Evolutionary conservation across 768 basidiomycete species (phyloP), one percentile per base, ranked within the genome.

Genomic region (Lactarius indigo): DNA sequence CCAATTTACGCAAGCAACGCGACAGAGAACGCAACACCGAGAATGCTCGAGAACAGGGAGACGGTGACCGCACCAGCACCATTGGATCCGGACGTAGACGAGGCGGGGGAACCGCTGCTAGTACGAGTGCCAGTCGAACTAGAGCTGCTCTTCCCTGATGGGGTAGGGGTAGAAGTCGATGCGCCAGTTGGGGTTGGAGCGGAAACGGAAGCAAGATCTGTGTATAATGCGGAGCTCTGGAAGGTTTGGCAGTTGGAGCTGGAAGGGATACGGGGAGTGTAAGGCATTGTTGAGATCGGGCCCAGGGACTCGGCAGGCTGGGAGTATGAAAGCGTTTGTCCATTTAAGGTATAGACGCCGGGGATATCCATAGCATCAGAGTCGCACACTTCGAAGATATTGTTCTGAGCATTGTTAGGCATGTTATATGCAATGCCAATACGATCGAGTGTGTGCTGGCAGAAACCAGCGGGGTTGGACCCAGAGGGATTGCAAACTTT

Each of bases 341-440:
- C 84, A 61, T 74, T 70, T 7, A 72, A 58, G 13, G 75, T 76
- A 73, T 81, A 84, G 61, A 80, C 71, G 58, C 90, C 90, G 9
- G 86, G 85, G 60, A 80, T 80, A 18, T 81, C 79, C 79, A 87
- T 85, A 73, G 84, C 78, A n/a, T 90, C 88, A 28, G 86, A 85
- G 10, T 83, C 73, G 78, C 92, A 94, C 9, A 80, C 77, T 65
- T 86, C 84, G 77, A 90, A 93, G 0, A 79, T 78, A 33, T 82
- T 83, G 55, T 86, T 78, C 57, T 81, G 74, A 41, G 88, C 88
- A 39, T 79, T 76, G 74, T 83, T 85, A 18, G 91, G 91, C 20
- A 84, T 87, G 74, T 92, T 93, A 80, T 86, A 92, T 2, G 68
- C 72, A 70, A 89, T 88, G 12, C 92, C 92, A 59, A 91, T 87